Base-by-base conservation (phyloP, 1,139 yeast species). In the Candida gigantensis region DNA sequence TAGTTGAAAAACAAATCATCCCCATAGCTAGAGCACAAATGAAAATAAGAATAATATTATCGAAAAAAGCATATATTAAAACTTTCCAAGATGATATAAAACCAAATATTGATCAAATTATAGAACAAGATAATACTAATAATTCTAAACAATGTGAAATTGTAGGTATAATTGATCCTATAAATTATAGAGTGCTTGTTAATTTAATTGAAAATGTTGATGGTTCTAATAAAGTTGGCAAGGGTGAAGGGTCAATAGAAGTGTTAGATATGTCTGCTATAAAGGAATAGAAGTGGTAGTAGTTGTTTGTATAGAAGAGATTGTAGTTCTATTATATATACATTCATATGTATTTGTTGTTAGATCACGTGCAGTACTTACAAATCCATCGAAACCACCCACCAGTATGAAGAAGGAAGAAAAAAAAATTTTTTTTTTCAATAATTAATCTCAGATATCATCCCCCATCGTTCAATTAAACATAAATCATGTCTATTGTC, bases 21-120 rank as follows among this genome's bases (percentile, higher is more conserved):
- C 97, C 98, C 8, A 90, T 92, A 44, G 95, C 89, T 0, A 74
- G 98, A 49, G 97, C 98, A 0, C 84, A 85, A 52, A 92, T 92
- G 98, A 82, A 88, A 62, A 74, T 92, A 19, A 79, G 82, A 49
- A 68, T 86, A 10, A 60, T 72, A 0, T 53, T 82, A 23, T 61
- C 69, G 16, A 68, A 70, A 10, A 75, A 78, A 36, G 79, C 78
- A 2, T 74, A 78, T 53, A 67, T 64, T 25, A 63, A 73, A 40
- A 52, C 61, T 3, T 69, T 57, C 42, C 65, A 63, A 9, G 80
- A 72, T n/a, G 72, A 68, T 36, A 57, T 84, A 27, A 69, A 65
- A 44, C 74, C 75, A 3, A 56, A 76, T 42, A 53, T 81, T 14
- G 84, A 74, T 32, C 70, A 65, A 21, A 61, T 82, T 14, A 84